Evolutionary conservation across 306 rosid genomes (phyloP).

Genomic region (Abrus pulchellus): DNA sequence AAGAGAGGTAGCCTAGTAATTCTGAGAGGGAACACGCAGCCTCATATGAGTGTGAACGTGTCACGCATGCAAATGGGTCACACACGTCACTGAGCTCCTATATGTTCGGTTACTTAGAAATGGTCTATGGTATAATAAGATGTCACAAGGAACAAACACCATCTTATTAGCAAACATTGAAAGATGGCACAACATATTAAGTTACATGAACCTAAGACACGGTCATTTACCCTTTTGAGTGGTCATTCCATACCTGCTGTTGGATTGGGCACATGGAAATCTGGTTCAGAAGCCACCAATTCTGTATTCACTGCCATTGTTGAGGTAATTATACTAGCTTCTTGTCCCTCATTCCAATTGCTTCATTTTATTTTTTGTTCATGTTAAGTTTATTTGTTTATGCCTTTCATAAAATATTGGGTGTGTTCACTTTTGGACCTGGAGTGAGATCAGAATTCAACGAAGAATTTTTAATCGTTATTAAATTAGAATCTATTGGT

Average conservation of each 20-base stretch:
- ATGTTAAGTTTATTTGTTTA: background rate
- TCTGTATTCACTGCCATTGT: constrained; percentile 56
- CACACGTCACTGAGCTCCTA: constrained; percentile 13
- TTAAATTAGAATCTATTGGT: background rate
- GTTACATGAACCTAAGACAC: constrained; percentile 51
- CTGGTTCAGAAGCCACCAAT: constrained; percentile 57
- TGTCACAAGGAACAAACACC: constrained; percentile 2
- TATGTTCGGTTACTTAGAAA: constrained; percentile 8
- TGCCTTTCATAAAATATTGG: background rate
- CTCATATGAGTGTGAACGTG: constrained; percentile 44
- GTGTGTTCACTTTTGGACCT: background rate
- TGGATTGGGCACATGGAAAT: constrained; percentile 68
- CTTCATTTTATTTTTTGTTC: background rate
- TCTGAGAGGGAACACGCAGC: constrained; percentile 26
- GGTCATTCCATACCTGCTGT: constrained; percentile 61
- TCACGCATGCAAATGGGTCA: constrained; percentile 55
- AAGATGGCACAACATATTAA: constrained; percentile 51
- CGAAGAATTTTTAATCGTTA: background rate
- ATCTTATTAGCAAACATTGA: background rate
- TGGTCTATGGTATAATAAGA: constrained; percentile 27
- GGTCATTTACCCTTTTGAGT: constrained; percentile 57
- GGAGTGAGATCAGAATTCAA: background rate
- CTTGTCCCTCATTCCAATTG: background rate
- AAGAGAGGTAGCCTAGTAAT: background rate
- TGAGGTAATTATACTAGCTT: constrained; percentile 42